These are phyloP conservation scores for Mucor plumbeus DNA, from an alignment of 371 early-diverging fungal species.

Conservation along the genomic window DNA sequence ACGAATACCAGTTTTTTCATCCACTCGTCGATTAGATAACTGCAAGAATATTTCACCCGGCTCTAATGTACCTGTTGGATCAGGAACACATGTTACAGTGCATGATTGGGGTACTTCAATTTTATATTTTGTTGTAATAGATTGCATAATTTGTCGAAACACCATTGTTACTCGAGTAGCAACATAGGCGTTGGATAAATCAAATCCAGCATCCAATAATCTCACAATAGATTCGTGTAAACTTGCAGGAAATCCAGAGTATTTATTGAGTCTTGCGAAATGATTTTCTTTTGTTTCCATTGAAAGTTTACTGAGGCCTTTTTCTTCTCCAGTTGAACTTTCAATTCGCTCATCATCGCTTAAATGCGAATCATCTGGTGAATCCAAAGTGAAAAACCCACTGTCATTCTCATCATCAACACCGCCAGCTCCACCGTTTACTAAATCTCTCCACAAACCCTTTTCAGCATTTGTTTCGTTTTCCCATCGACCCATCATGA, in stretches of 20 bases:
- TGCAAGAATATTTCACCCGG: constrained; percentile 49
- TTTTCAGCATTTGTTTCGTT: constrained; percentile 31
- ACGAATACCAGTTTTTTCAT: constrained; percentile 46
- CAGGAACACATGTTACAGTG: constrained; percentile 52
- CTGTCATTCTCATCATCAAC: constrained; percentile 31
- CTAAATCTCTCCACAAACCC: constrained; percentile 33
- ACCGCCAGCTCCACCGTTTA: constrained; percentile 7
- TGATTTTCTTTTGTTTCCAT: not conserved
- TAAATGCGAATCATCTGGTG: constrained; percentile 10
- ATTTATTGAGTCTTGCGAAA: constrained; percentile 22
- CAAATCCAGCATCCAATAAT: constrained; percentile 53
- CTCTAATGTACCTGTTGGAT: constrained; percentile 46
- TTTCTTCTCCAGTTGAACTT: not conserved
- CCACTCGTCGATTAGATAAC: constrained; percentile 36
- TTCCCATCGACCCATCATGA: constrained; percentile 46
- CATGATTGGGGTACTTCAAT: constrained; percentile 53
- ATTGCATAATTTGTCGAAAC: constrained; percentile 41
- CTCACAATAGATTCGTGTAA: constrained; percentile 43
- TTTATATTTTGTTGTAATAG: constrained; percentile 42
- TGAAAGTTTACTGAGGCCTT: no score
- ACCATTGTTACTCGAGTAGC: constrained; percentile 43
- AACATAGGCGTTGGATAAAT: constrained; percentile 44
- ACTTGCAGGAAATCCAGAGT: constrained; percentile 45
- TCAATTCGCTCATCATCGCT: not conserved
- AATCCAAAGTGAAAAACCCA: constrained; percentile 17